These are phyloP conservation scores for Colletotrichum sp. DNA, from an alignment of 2,329 filamentous ascomycete species.

Conservation along the genomic window DNA sequence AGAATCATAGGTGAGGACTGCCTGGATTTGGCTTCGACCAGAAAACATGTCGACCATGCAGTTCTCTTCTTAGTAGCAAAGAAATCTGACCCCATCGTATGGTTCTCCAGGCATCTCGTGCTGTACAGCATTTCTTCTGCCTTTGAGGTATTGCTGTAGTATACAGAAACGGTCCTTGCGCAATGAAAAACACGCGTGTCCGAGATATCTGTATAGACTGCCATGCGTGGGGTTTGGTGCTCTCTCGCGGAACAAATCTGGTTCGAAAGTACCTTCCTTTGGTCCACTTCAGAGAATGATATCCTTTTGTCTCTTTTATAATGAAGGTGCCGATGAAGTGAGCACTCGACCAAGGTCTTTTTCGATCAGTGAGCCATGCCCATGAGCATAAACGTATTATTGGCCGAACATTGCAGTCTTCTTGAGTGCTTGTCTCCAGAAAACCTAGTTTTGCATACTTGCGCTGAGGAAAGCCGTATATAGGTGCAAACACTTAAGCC, in stretches of 20 bases:
- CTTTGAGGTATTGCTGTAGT: background rate
- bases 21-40: background rate
- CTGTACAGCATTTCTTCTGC: accelerated
- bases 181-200: background rate
- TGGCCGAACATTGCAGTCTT: too few species aligned
- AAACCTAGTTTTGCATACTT: too few species aligned
- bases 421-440: too few species aligned
- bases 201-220: background rate
- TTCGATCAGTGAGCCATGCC: background rate
- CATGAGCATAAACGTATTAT: too few species aligned
- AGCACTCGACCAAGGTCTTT: background rate
- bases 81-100: accelerated
- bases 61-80: background rate
- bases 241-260: accelerated
- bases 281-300: accelerated
- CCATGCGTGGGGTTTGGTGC: accelerated
- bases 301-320: background rate
- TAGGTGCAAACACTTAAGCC: too few species aligned
- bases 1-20: background rate
- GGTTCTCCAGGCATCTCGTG: background rate
- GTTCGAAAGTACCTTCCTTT: background rate
- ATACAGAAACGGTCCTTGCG: background rate
- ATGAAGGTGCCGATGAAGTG: background rate
- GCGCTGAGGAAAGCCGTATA: too few species aligned
- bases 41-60: accelerated